phyloP scores from a whole-genome alignment of 345 rosid genomes.

The Physaria fendleri region DNA sequence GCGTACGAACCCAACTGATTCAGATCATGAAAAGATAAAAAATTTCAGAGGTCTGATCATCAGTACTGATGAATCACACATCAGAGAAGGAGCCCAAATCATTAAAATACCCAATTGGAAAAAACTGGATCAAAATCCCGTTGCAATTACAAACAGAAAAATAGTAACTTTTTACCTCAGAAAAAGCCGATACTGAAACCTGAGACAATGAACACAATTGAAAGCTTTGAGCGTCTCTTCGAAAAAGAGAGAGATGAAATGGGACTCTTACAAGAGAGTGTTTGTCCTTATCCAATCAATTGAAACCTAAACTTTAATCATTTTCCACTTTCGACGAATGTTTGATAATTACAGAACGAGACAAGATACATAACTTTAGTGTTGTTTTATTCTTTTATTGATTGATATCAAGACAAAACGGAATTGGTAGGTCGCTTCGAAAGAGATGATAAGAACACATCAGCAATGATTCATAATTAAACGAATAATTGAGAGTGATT shows the following conservation, averaged over 20 bases:
- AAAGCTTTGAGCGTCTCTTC: neutral
- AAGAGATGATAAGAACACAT: conserved; percentile 15
- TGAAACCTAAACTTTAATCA: conserved; percentile 23
- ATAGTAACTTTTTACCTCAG: conserved; percentile 25
- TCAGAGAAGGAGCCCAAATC: neutral
- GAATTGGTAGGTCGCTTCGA: conserved; percentile 21
- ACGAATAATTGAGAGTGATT: conserved; percentile 2
- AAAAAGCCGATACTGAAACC: conserved; percentile 6
- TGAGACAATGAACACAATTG: neutral
- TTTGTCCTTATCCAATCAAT: conserved; percentile 32
- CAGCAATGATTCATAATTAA: neutral
- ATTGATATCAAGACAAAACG: neutral
- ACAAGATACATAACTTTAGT: conserved; percentile 11
- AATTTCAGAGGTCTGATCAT: neutral
- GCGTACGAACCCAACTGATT: neutral
- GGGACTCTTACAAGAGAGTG: conserved; percentile 46
- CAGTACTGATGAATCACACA: neutral
- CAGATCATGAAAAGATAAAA: neutral
- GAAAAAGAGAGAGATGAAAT: conserved; percentile 6
- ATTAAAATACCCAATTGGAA: neutral
- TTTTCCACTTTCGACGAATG: conserved; percentile 15
- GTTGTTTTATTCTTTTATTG: too few species aligned
- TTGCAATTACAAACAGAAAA: neutral
- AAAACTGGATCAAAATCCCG: neutral
- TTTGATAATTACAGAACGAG: conserved; percentile 2